These are phyloP conservation scores for Basipetospora chlamydospora DNA, from an alignment of 2,329 filamentous ascomycete species.

Conservation along the genomic window DNA sequence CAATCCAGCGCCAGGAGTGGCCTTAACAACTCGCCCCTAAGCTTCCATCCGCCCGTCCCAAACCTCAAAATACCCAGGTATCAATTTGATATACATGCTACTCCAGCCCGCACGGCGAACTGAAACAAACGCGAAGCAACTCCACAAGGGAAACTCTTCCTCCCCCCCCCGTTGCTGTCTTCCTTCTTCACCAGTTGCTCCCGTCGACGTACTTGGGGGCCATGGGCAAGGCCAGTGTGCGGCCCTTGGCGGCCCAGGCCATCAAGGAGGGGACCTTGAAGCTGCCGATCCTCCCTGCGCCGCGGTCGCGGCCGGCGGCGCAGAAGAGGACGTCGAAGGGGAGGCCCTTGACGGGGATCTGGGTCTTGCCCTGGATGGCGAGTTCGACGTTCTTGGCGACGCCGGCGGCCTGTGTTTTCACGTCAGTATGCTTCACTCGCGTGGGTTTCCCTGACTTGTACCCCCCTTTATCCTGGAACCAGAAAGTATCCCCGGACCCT, in stretches of 20 bases:
- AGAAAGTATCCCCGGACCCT: not conserved
- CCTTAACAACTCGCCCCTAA: too few relatives aligned
- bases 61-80: too few relatives aligned
- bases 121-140: not conserved
- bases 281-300: conserved; percentile 30
- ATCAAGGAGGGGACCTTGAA: conserved; percentile 35
- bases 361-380: conserved; percentile 27
- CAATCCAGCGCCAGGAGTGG: too few relatives aligned
- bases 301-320: conserved; percentile 32
- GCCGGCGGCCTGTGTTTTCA: conserved; percentile 32
- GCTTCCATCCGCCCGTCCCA: too few relatives aligned
- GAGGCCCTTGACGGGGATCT: conserved; percentile 28
- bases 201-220: conserved; percentile 32
- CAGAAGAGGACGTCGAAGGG: conserved; percentile 34
- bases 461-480: too few relatives aligned
- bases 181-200: conserved; percentile 31
- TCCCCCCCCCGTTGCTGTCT: not conserved
- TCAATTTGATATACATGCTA: not conserved
- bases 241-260: conserved; percentile 36
- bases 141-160: too few relatives aligned
- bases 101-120: not conserved
- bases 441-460: too few relatives aligned
- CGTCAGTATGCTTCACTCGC: too few relatives aligned
- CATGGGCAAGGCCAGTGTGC: conserved; percentile 30
- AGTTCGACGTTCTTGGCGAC: conserved; percentile 40